Conservation (phyloP, 768 basidiomycete genomes). For the Trametes villosa region DNA sequence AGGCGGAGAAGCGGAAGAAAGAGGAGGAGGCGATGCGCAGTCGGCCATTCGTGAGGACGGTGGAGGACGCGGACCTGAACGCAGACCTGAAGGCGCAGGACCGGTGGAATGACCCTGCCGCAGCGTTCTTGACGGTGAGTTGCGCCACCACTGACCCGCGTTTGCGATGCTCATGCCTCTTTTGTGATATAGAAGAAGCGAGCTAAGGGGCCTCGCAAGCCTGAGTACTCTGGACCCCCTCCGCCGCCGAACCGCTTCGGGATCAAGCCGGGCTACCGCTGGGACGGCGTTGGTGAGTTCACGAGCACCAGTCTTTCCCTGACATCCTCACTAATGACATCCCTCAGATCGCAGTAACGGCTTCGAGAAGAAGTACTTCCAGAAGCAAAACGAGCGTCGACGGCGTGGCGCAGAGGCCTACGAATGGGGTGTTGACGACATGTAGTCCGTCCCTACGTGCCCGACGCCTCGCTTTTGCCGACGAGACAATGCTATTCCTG, state of each 20-base stretch:
- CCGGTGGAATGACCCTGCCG: conserved; percentile 98
- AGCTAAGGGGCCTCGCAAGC: conserved; percentile 75
- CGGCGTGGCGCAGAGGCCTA: conserved; percentile 75
- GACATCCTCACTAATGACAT: neutral
- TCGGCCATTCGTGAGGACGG: conserved; percentile 74
- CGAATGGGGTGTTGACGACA: conserved; percentile 90
- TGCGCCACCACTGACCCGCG: neutral
- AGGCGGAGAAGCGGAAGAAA: conserved; percentile 64
- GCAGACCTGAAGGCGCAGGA: conserved; percentile 80
- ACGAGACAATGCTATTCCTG: neutral
- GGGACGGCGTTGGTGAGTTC: conserved; percentile 94
- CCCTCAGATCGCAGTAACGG: conserved; percentile 84
- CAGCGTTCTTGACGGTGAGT: conserved; percentile 86
- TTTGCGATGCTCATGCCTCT: neutral
- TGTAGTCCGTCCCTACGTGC: conserved; percentile 51
- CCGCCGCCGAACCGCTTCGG: conserved; percentile 95
- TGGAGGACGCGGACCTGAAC: conserved; percentile 86
- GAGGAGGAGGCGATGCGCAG: conserved; percentile 72
- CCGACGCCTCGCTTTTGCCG: neutral
- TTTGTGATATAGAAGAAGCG: conserved; percentile 63
- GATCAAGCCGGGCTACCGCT: conserved; percentile 93
- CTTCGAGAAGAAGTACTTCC: conserved; percentile 92
- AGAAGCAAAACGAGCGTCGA: conserved; percentile 75
- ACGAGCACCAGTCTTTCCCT: neutral
- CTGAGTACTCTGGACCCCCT: conserved; percentile 84